phyloP scores from a whole-genome alignment of 2,329 filamentous ascomycete species.

The Fusarium haematococcum region DNA sequence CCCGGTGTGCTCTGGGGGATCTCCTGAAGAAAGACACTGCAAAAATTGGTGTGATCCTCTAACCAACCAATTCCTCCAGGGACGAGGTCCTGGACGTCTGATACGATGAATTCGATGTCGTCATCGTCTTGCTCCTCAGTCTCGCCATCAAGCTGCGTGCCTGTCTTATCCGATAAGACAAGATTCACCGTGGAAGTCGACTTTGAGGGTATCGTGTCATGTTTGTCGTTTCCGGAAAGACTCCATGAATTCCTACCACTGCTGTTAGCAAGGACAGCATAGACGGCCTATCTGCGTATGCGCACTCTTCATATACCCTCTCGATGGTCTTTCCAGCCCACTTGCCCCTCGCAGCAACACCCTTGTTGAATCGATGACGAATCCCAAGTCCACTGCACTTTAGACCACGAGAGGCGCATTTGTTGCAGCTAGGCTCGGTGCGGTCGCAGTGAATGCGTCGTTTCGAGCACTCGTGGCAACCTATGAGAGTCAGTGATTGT shows the following conservation, averaged over 20 bases:
- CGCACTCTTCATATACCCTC: conserved; percentile 36
- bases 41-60: neutral
- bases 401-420: conserved; percentile 37
- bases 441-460: conserved; percentile 42
- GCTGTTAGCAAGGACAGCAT: neutral
- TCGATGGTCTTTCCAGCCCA: conserved; percentile 45
- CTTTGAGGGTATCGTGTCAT: neutral
- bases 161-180: neutral
- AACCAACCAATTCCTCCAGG: rapidly evolving
- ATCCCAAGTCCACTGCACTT: conserved; percentile 41
- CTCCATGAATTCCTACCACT: conserved; percentile 22
- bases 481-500: neutral
- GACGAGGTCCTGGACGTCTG: neutral
- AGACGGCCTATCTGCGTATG: rapidly evolving
- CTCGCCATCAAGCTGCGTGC: rapidly evolving
- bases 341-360: conserved; percentile 40
- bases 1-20: conserved; percentile 21
- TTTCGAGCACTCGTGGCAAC: conserved; percentile 43
- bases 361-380: conserved; percentile 43
- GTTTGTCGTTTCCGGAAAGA: rapidly evolving
- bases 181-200: neutral
- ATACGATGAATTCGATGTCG: neutral
- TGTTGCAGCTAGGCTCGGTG: conserved; percentile 34
- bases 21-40: conserved; percentile 8
- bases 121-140: neutral